phyloP scores from a whole-genome alignment of 2,329 filamentous ascomycete species.

The Zarea fungicola region DNA sequence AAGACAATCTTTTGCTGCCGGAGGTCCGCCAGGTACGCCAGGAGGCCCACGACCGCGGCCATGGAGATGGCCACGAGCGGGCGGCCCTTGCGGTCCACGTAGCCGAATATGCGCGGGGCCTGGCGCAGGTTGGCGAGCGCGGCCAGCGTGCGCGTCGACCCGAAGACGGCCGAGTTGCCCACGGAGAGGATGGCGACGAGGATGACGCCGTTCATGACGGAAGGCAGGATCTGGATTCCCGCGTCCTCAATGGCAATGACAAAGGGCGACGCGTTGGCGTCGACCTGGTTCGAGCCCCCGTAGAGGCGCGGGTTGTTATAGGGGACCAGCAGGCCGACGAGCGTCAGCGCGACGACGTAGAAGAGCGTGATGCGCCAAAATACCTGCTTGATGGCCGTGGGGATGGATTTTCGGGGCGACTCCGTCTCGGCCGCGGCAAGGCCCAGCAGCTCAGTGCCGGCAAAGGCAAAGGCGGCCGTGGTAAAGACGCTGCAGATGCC shows the following conservation, averaged over 20 bases:
- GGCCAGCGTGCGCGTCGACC: constrained; percentile 74
- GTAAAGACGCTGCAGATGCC: constrained; percentile 67
- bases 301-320: constrained; percentile 40
- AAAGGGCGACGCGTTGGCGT: constrained; percentile 69
- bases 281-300: constrained; percentile 26
- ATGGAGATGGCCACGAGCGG: constrained; percentile 63
- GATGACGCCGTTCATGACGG: constrained; percentile 82
- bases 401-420: constrained; percentile 67
- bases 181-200: constrained; percentile 81
- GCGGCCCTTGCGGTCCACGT: constrained; percentile 70
- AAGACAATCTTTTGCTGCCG: constrained; percentile 56
- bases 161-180: constrained; percentile 78
- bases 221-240: constrained; percentile 68
- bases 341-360: constrained; percentile 69
- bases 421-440: constrained; percentile 64
- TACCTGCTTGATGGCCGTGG: constrained; percentile 76
- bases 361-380: constrained; percentile 84
- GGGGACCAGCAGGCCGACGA: constrained; percentile 72
- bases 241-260: constrained; percentile 79
- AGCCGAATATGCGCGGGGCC: constrained; percentile 64
- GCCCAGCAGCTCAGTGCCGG: constrained; percentile 63
- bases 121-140: constrained; percentile 77
- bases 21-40: constrained; percentile 65
- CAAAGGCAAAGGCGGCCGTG: constrained; percentile 63
- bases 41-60: constrained; percentile 58